Evolutionary conservation across 1,139 yeast species (phyloP).

Genomic region (Debaryomycetaceae sp.): DNA sequence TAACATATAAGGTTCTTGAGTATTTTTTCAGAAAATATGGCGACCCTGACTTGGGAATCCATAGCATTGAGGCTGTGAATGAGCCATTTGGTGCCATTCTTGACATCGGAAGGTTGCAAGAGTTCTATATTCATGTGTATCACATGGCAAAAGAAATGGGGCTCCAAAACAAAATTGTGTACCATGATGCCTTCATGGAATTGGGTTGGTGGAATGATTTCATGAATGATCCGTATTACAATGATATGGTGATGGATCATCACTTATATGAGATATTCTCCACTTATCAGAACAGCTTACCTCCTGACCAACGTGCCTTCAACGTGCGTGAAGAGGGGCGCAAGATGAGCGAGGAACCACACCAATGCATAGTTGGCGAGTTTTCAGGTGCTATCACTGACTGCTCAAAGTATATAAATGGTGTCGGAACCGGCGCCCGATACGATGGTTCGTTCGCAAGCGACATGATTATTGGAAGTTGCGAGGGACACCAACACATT

Average conservation of each 20-base stretch:
- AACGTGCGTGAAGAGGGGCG: constrained; percentile 13
- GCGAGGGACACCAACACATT: constrained; percentile 15
- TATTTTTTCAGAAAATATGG: constrained; percentile 21
- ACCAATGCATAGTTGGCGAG: constrained; percentile 21
- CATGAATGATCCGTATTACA: constrained; percentile 6
- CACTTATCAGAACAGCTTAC: constrained; percentile 13
- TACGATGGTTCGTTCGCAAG: constrained; percentile 17
- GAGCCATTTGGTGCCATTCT: constrained; percentile 20
- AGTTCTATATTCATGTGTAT: constrained; percentile 13
- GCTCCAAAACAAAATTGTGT: constrained; percentile 10
- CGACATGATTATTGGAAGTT: constrained; percentile 12
- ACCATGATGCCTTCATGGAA: constrained; percentile 22
- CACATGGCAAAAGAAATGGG: constrained; percentile 8
- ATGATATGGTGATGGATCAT: constrained; percentile 18
- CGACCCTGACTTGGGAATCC: constrained; percentile 3
- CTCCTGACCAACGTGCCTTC: constrained; percentile 13
- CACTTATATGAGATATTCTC: constrained; percentile 23
- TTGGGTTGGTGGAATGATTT: constrained; percentile 20
- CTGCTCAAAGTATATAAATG: constrained; percentile 24
- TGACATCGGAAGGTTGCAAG: constrained; percentile 12
- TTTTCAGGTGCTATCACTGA: constrained; percentile 26
- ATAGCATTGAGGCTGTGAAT: constrained; percentile 21
- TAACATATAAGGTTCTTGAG: constrained; percentile 14
- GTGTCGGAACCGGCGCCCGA: constrained; percentile 21
- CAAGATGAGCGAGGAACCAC: constrained; percentile 13